These are phyloP conservation scores for Betula pendula DNA, from an alignment of 306 rosid genomes.

Conservation along the genomic window DNA sequence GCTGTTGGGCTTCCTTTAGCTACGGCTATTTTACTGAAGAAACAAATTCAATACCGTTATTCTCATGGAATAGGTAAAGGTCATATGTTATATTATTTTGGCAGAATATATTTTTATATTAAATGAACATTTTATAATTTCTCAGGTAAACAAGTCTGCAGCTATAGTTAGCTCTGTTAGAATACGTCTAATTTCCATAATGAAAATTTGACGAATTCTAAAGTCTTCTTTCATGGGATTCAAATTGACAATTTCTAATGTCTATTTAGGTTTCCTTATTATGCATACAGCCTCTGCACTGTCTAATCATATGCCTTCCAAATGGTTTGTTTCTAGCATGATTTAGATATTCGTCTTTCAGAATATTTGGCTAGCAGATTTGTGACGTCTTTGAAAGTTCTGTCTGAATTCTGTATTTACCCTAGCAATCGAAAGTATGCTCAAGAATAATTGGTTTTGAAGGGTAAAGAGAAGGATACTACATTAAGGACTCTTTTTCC, in stretches of 20 bases:
- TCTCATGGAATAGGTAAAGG: slow-evolving; percentile 81
- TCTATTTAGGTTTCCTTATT: not conserved
- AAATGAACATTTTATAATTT: not conserved
- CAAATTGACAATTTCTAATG: not conserved
- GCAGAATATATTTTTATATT: not conserved
- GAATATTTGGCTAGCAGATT: not conserved
- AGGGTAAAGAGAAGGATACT: not conserved
- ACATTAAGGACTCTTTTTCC: not conserved
- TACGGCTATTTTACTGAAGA: slow-evolving; percentile 49
- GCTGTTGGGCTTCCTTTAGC: slow-evolving; percentile 75
- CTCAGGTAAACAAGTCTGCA: not conserved
- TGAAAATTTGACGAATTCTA: not conserved
- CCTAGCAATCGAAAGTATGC: not conserved
- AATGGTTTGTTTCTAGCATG: not conserved
- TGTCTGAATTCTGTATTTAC: not conserved
- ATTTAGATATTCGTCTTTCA: not conserved
- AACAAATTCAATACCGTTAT: slow-evolving; percentile 58
- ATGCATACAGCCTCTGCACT: not conserved
- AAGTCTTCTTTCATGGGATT: not conserved
- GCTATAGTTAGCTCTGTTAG: not conserved
- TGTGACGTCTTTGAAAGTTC: not conserved
- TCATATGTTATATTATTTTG: slow-evolving; percentile 12
- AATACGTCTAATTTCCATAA: not conserved
- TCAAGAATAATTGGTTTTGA: not conserved
- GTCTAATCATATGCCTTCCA: not conserved